These are phyloP conservation scores for Elongisporangium senticosum DNA, from an alignment of 352 stramenopile genomes.

Conservation along the genomic window DNA sequence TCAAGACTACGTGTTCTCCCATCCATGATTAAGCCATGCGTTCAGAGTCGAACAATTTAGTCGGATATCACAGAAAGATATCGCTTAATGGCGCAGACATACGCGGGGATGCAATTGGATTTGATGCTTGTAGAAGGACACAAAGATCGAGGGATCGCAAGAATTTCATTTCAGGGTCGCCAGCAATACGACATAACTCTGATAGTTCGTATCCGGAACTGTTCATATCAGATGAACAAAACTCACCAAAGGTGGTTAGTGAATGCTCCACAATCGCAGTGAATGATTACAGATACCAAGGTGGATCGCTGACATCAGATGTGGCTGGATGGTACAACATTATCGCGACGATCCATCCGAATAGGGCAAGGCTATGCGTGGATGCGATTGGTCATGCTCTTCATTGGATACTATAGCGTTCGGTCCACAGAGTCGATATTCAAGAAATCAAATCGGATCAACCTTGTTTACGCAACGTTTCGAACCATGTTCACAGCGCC, in stretches of 20 bases:
- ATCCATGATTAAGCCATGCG: too few species aligned
- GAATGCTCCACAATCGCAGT: not conserved
- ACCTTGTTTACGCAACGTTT: not conserved
- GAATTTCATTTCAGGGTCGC: not conserved
- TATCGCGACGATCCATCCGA: not conserved
- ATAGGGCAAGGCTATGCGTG: not conserved
- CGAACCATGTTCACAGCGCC: not conserved
- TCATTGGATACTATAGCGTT: not conserved
- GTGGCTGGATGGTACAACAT: not conserved
- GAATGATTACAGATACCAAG: not conserved
- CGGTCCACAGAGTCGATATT: not conserved
- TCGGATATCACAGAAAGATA: not conserved
- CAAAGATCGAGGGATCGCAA: not conserved
- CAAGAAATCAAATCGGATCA: not conserved
- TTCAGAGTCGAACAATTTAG: not conserved
- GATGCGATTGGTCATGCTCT: not conserved
- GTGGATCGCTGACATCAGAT: not conserved
- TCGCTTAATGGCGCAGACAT: not conserved
- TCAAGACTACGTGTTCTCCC: too few species aligned
- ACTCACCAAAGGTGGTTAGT: not conserved
- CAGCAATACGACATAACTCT: not conserved
- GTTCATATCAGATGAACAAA: not conserved
- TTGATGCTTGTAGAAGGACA: not conserved
- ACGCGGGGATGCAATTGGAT: not conserved
- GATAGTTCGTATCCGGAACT: not conserved